phyloP scores from a whole-genome alignment of 1,284 basidiomycete genomes.

The Moesziomyces antarcticus region DNA sequence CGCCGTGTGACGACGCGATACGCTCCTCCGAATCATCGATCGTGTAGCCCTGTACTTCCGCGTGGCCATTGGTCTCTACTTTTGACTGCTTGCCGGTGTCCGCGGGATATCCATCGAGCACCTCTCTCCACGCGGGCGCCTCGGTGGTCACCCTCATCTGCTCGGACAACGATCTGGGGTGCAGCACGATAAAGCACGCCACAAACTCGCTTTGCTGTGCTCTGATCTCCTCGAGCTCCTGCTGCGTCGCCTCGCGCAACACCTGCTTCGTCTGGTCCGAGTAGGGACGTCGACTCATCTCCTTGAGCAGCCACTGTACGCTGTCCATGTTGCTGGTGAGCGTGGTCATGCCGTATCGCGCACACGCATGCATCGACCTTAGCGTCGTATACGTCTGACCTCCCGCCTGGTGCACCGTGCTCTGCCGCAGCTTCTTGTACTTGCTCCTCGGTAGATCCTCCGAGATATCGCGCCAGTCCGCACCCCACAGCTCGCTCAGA shows the following conservation, averaged over 20 bases:
- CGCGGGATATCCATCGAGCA: conserved; percentile 30
- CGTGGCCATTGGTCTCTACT: not conserved
- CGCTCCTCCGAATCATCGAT: conserved; percentile 19
- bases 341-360: conserved; percentile 45
- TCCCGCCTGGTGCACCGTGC: conserved; percentile 34
- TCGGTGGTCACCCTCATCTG: conserved; percentile 45
- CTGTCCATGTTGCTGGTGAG: conserved; percentile 54
- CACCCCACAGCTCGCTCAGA: conserved; percentile 37
- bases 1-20: conserved; percentile 18
- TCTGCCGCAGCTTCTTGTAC: conserved; percentile 36
- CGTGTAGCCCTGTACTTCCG: conserved; percentile 17
- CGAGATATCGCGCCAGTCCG: conserved; percentile 36
- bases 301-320: conserved; percentile 53
- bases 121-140: conserved; percentile 34
- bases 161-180: conserved; percentile 54
- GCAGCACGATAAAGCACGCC: conserved; percentile 36
- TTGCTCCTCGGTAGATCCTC: conserved; percentile 35
- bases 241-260: not conserved
- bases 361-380: conserved; percentile 28
- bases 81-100: conserved; percentile 3
- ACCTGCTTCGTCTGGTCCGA: conserved; percentile 12
- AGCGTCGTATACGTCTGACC: conserved; percentile 33
- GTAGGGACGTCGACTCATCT: conserved; percentile 34
- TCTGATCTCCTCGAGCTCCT: conserved; percentile 9
- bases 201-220: conserved; percentile 6